phyloP scores from a whole-genome alignment of 768 basidiomycete species.

The Rhodotorula sphaerocarpa region DNA sequence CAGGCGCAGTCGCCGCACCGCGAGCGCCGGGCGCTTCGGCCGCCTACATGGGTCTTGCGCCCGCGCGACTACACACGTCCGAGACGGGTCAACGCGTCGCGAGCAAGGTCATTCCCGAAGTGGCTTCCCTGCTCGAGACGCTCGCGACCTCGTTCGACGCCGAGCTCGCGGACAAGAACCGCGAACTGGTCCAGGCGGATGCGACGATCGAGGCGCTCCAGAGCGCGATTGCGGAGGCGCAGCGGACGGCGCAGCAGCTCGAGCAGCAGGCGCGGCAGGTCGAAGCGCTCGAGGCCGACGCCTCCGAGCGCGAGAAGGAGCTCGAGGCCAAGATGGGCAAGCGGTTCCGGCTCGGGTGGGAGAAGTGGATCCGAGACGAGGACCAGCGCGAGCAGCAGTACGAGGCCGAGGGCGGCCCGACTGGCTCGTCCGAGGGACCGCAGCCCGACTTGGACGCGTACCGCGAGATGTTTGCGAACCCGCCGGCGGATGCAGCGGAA shows the following conservation, averaged over 20 bases:
- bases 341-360: constrained; percentile 77
- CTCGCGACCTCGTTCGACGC: constrained; percentile 84
- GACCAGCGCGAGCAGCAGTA: constrained; percentile 61
- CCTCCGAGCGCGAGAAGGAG: constrained; percentile 59
- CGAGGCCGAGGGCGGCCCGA: background rate
- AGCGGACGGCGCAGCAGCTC: background rate
- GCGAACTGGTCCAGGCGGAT: constrained; percentile 81
- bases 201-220: constrained; percentile 47
- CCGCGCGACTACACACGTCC: constrained; percentile 65
- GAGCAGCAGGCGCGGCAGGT: constrained; percentile 43
- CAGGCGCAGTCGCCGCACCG: background rate
- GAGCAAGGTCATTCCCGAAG: constrained; percentile 73
- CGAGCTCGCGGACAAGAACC: constrained; percentile 82
- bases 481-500: constrained; percentile 53
- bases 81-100: constrained; percentile 75
- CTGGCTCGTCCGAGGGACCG: background rate
- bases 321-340: constrained; percentile 68
- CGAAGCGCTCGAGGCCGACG: constrained; percentile 47
- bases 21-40: constrained; percentile 46
- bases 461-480: constrained; percentile 39
- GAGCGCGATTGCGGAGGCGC: constrained; percentile 31
- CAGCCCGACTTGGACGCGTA: constrained; percentile 35
- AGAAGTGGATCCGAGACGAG: constrained; percentile 84
- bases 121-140: constrained; percentile 75
- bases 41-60: constrained; percentile 35